Evolutionary conservation across 2,329 filamentous ascomycete species (phyloP), one percentile per base, ranked within the genome.

Genomic region (Ophiostoma ips): DNA sequence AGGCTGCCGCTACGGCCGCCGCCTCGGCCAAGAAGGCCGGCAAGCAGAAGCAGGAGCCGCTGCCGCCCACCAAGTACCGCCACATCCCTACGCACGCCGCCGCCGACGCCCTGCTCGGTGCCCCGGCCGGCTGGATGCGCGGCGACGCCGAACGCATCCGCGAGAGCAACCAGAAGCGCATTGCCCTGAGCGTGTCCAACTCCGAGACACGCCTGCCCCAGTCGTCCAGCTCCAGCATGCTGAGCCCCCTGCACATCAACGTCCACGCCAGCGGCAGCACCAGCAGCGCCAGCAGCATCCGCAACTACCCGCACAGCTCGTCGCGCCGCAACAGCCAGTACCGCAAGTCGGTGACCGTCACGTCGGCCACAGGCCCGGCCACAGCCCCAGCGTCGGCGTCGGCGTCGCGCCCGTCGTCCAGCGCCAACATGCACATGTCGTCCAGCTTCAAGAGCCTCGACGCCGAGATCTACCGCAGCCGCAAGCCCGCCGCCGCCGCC

Each of bases 31-130:
- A 74, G 58, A 59, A 68, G 52, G 68, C 64, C 38, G 70, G 72
- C 56, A 69, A 72, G 56, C 63, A 69, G 36, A 70, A 72, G 48
- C 59, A 63, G 38, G 68, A 68, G 49, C n/a, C 24, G 28, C 15
- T 49, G 7, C 36, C 43, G 13, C 54, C 44, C 12, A 11, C 64
- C n/a, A 68, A 72, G 12, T 81, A 82, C 62, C 72, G 66, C 48
- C 78, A 82, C 59, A 63, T 78, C 18, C 76, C 77, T n/a, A 79
- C 68, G 13, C 79, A 83, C 59, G 78, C 78, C 28, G 75, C 75
- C 43, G 60, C 68, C 12, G 77, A 82, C 61, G 76, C 77, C 40
- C 63, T 80, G 40, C 66, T 69, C 19, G 72, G 71, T 30, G 73
- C 73, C 3, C 76, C 76, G 10, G 66, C 71, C 1, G 70, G 66